phyloP scores from a whole-genome alignment of 768 basidiomycete genomes.

The Russula lepida region DNA sequence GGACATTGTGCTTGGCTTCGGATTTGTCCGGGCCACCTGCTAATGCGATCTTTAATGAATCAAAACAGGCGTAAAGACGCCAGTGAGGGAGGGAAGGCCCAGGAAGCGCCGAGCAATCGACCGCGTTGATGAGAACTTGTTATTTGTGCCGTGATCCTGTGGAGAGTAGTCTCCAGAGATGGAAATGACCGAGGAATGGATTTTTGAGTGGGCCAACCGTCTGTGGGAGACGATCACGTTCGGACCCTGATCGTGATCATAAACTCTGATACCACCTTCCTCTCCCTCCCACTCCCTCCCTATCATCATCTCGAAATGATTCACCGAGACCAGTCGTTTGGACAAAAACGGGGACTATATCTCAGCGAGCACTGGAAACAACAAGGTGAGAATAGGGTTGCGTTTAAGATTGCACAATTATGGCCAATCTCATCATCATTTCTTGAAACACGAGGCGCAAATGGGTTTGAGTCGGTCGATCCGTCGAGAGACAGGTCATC shows the following conservation, averaged over 20 bases:
- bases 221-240: slow-evolving; percentile 1
- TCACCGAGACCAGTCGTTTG: slow-evolving; percentile 5
- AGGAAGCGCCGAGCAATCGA: neutral
- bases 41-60: neutral
- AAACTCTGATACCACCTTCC: slow-evolving; percentile 10
- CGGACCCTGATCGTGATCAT: slow-evolving; percentile 11
- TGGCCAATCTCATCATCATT: neutral
- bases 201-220: too few relatives aligned
- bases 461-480: neutral
- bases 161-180: too few relatives aligned
- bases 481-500: neutral
- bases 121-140: neutral
- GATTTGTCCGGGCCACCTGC: slow-evolving; percentile 8
- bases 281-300: neutral
- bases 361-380: neutral
- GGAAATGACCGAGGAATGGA: neutral
- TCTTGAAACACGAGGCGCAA: neutral
- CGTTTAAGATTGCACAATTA: neutral
- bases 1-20: slow-evolving; percentile 7
- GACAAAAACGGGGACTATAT: neutral
- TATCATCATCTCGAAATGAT: neutral
- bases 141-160: neutral
- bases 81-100: neutral
- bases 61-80: neutral
- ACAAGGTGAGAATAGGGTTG: neutral